Evolutionary conservation across 495 filamentous ascomycete genomes (phyloP), one percentile per base, ranked within the genome.

Genomic region (Penicillium lagena): DNA sequence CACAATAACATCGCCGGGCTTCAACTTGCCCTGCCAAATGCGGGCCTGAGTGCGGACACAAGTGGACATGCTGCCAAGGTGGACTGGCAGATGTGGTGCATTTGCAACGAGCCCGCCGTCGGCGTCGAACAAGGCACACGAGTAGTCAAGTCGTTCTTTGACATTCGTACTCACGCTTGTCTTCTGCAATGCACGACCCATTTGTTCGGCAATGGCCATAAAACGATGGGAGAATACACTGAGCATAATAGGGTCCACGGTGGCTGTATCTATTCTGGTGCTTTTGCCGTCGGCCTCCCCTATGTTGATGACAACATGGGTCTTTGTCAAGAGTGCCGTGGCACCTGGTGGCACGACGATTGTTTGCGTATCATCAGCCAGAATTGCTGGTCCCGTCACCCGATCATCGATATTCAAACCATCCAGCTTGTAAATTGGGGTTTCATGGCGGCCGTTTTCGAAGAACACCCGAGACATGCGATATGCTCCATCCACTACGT

Each of bases 351-450:
- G 82, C 17, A 96, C 77, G 7, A 96, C 85, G 41, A 96, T 89
- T 0, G 90, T 96, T 61, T 96, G 91, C 3, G 90, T 96, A 14
- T 86, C 86, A 59, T 96, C 91, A 3, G 87, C 90, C 28, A 96
- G 61, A 44, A 95, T 86, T 0, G 91, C 90, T 9, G 90, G 91
- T 5, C 90, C 90, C 41, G 77, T 76, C 29, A 96, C 73, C 28
- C 79, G 77, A 45, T 87, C 80, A 13, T 89, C 87, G 12, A 89
- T 71, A 1, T 64, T 64, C 7, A 95, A 67, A 47, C 89, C 81
- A 35, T 83, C 80, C 0, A 96, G 71, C 60, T 82, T 88, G 64
- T 89, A 95, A 48, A 96, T 80, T 0, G 86, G 80, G 0, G 90
- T 95, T 14, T 90, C 78, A 49, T 71, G 66, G 14, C 89, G 73